Evolutionary conservation across 306 rosid genomes (phyloP), one percentile per base, ranked within the genome.

Genomic region (Senna tora): DNA sequence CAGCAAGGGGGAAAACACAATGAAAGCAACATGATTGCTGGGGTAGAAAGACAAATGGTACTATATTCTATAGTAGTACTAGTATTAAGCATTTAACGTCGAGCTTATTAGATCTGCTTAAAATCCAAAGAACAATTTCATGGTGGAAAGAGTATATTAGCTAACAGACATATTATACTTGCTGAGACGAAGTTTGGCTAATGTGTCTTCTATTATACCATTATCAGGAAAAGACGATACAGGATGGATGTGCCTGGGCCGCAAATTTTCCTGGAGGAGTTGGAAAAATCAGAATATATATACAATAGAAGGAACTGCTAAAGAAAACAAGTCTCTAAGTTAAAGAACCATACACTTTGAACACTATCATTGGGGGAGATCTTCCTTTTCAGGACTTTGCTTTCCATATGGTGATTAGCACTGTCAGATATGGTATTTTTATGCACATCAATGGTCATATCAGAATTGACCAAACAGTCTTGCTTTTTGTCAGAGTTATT

Each of bases 241-340:
- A 39, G 62, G 43, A 46, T 60, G 61, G 71, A 78, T 56, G 71
- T 72, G 74, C 78, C 78, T 77, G 30, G 87, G 83, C 71, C 56
- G 87, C 71, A 78, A 79, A 63, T 73, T 76, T 65, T 86, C 96
- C 97, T 94, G 85, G 75, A 83, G 80, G 41, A 72, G 69, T 47
- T 76, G 43, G 50, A 80, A 47, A 36, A 68, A 54, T 68, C 16
- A 79, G 56, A 38, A 42, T 16, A 53, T 63, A 15, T 79, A 41
- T 64, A 66, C 43, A 67, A 85, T 33, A 66, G 52, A 15, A 59
- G 59, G 39, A 41, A 36, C 14, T n/a, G 60, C 15, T 12, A 64
- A 55, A 75, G 50, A 52, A 60, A 72, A 65, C 19, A 32, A 65
- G 30, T 46, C 42, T 61, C 38, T 28, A 71, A 69, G 42, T 69